Conservation (phyloP, 176 grass and related monocot genomes). For the Raddia guianensis region DNA sequence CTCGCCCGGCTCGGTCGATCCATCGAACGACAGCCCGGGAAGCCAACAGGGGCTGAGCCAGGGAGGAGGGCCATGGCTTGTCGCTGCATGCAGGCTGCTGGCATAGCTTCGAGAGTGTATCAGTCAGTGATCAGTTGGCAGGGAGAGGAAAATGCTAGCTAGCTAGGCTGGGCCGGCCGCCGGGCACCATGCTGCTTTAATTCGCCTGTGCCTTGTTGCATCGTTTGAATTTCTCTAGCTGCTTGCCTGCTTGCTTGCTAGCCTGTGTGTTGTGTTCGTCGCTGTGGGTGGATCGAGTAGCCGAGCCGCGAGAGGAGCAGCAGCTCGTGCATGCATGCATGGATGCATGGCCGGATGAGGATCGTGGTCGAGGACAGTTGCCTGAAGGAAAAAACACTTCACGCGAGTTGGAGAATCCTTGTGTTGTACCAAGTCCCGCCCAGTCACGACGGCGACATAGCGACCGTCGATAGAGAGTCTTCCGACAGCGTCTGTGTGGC, state of each 20-base stretch:
- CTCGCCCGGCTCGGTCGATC: background rate
- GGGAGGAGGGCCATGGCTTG: background rate
- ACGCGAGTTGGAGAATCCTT: too few relatives aligned
- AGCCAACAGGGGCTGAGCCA: background rate
- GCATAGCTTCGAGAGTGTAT: conserved; percentile 16
- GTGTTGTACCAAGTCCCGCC: too few relatives aligned
- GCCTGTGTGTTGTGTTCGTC: background rate
- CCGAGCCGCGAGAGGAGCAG: background rate
- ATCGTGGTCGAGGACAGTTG: too few relatives aligned
- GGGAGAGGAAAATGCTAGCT: background rate
- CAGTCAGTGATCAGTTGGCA: background rate
- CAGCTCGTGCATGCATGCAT: too few relatives aligned
- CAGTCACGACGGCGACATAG: too few relatives aligned
- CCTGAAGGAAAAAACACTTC: too few relatives aligned
- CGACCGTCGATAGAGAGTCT: too few relatives aligned
- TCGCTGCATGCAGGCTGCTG: background rate
- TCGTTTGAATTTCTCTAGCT: conserved; percentile 29
- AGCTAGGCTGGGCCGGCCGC: conserved; percentile 1
- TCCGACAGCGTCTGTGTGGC: too few relatives aligned
- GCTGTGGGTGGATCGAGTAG: background rate
- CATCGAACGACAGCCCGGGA: background rate
- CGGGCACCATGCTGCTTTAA: background rate
- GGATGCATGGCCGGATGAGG: too few relatives aligned
- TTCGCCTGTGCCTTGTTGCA: background rate
- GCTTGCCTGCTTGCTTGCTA: background rate